These are phyloP conservation scores for Vaccinium myrtillus DNA, from an alignment of 148 eudicot species.

Conservation along the genomic window DNA sequence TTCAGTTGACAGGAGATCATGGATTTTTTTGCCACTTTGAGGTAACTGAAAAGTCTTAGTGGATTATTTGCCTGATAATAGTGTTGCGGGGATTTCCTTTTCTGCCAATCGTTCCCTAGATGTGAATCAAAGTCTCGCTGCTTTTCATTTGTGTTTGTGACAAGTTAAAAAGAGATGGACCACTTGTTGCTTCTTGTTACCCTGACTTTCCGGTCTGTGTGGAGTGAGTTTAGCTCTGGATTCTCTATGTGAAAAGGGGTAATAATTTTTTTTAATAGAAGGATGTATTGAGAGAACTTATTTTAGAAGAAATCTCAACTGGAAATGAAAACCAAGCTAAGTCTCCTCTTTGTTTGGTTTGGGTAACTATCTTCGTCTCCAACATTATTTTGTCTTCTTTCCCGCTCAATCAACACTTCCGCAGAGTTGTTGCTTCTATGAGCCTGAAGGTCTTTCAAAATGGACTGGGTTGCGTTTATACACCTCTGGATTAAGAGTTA, in stretches of 20 bases:
- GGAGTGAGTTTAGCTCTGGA: background rate
- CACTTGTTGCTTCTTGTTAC: background rate
- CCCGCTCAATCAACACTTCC: background rate
- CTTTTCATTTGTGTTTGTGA: background rate
- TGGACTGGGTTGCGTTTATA: background rate
- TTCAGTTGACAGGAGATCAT: too few species aligned
- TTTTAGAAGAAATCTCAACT: background rate
- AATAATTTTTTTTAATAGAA: background rate
- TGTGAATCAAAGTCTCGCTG: background rate
- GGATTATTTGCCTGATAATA: background rate
- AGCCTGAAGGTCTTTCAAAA: background rate
- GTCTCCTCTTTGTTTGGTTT: background rate
- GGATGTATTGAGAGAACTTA: background rate
- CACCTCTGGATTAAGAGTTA: background rate
- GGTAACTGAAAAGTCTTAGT: background rate
- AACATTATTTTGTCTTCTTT: background rate
- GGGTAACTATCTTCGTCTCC: background rate
- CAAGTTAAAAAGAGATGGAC: background rate
- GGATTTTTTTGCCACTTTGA: too few species aligned
- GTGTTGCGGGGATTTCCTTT: background rate
- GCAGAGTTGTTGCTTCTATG: background rate
- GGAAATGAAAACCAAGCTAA: background rate
- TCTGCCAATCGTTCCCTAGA: background rate
- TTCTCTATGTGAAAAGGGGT: background rate
- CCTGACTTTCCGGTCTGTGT: background rate